Evolutionary conservation across 1,284 basidiomycete genomes (phyloP), one percentile per base, ranked within the genome.

Genomic region (Cryptococcus floricola): DNA sequence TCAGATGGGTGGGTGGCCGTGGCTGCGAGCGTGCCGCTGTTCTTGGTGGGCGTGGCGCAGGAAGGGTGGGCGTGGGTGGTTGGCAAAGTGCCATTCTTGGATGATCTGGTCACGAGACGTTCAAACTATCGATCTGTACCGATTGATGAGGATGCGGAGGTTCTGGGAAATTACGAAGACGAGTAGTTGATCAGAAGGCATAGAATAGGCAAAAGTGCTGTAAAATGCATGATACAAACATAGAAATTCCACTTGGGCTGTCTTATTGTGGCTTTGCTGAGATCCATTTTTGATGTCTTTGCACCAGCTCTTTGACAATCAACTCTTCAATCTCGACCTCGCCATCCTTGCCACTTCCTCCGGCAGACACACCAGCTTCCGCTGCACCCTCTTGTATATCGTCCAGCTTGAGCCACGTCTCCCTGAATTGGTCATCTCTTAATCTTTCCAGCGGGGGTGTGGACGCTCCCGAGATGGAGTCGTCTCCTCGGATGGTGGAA

Each of bases 1-100:
- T 6, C 7, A 34, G 31, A 34, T 34, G 82, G 84, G 25, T 63
- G 80, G 0, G 58, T 91, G 52, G 84, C 81, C 16, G 91, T 87
- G 6, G 68, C 94, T 39, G 89, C 88, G 3, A 88, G 86, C 9
- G 83, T 95, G 4, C 92, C 91, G 0, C 92, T 87, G 85, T 93
- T 88, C 80, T 70, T 93, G 50, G 65, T 95, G 50, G 92, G 91
- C 18, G 66, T 92, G 19, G 82, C 80, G 0, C 83, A 87, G 9
- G 85, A 90, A 52, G 87, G 82, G 0, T 70, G 69, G 66, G 66
- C 73, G 10, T 73, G 70, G 67, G n/a, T 88, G 80, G 79, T 86
- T 85, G 74, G 65, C 16, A 66, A 61, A 38, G 61, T 77, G 18
- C 74, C 71, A 1, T 64, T 80, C 44, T 68, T 77, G 3, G 69